Base-by-base conservation (phyloP, 352 stramenopile species). In the Pythium sukuiense region DNA sequence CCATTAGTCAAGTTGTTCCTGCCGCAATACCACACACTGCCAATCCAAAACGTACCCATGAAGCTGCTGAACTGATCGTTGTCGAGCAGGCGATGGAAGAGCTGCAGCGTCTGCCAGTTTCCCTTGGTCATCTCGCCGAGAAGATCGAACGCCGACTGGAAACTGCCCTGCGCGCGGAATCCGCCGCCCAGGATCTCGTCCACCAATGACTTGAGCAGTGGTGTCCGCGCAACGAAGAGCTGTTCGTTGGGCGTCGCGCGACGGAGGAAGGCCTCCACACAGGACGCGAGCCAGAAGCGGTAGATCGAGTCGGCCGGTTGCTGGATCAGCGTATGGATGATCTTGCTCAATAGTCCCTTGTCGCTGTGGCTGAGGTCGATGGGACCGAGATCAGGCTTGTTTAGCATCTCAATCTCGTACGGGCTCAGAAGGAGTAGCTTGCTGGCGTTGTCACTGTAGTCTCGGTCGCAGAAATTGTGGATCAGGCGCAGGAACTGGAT, bases 381-480 rank as follows among this genome's bases (percentile, higher is more conserved):
- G 11, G 83, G 76, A 18, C 63, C 72, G 20, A 72, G 67, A 0
- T 79, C 76, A 2, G 74, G 59, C 8, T 79, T 73, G 56, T 81
- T 77, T 58, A 95, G 72, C 16, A 89, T 54, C 43, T 76, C 67
- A 8, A 83, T 62, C 50, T 96, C 88, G 39, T 80, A 69, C 30
- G 85, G 74, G 67, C 85, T 93, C 9, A 95, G 78, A 6, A 96
- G 63, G 55, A 95, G 58, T n/a, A 92, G 65, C 62, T 95, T 94
- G 76, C 84, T 93, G 0, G 72, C 74, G 43, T 91, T 91, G 55
- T 92, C 80, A 29, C 88, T 90, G 69, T 90, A 96, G 55, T 99
- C 95, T 18, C 93, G 87, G 61, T 99, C 96, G 59, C 95, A 98
- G 61, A 98, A 98, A 62, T 99, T 99, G 77, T 99, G 96, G 43